Percentiles rank a stretch among this genome's conserved stretches.
phyloP scores from a whole-genome alignment of 2,329 filamentous ascomycete species.

The Geosmithia flava region DNA sequence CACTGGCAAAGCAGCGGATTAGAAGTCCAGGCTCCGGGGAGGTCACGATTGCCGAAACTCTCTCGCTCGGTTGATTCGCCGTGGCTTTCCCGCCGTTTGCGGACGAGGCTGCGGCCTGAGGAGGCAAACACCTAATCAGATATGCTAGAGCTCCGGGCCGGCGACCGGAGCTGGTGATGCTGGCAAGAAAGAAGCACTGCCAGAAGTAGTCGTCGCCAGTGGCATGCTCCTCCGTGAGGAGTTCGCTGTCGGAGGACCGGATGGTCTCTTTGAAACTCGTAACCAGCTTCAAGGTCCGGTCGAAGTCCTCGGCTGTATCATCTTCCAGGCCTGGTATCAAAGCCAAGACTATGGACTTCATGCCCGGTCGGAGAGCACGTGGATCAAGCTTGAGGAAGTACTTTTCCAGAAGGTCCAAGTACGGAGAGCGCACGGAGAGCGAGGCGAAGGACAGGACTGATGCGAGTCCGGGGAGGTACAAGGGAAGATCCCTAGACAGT shows the following conservation, averaged over 20 bases:
- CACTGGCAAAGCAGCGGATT: slow-evolving; percentile 83
- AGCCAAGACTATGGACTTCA: slow-evolving; percentile 84
- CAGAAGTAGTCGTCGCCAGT: slow-evolving; percentile 82
- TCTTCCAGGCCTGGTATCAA: slow-evolving; percentile 87
- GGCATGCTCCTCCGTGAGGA: slow-evolving; percentile 37
- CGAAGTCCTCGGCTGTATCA: slow-evolving; percentile 94
- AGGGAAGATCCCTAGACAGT: slow-evolving; percentile 66
- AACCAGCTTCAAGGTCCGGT: slow-evolving; percentile 67
- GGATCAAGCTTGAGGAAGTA: slow-evolving; percentile 65
- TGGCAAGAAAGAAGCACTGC: slow-evolving; percentile 93
- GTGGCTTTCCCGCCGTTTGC: not conserved
- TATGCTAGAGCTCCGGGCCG: slow-evolving; percentile 83
- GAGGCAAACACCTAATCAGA: slow-evolving; percentile 63
- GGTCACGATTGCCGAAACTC: slow-evolving; percentile 55
- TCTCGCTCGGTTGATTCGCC: slow-evolving; percentile 24
- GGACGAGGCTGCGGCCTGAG: slow-evolving; percentile 10
- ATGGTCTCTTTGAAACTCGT: slow-evolving; percentile 64
- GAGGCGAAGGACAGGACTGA: slow-evolving; percentile 91
- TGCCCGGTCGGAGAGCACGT: slow-evolving; percentile 64
- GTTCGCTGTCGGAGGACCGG: slow-evolving; percentile 37
- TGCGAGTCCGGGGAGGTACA: slow-evolving; percentile 84
- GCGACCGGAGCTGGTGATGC: slow-evolving; percentile 78
- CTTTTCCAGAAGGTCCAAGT: slow-evolving; percentile 71
- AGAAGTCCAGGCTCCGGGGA: slow-evolving; percentile 85
- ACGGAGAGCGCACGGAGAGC: slow-evolving; percentile 74